Evolutionary conservation across 106 monocot genomes (phyloP).

Genomic region (Platanthera zijinensis): DNA sequence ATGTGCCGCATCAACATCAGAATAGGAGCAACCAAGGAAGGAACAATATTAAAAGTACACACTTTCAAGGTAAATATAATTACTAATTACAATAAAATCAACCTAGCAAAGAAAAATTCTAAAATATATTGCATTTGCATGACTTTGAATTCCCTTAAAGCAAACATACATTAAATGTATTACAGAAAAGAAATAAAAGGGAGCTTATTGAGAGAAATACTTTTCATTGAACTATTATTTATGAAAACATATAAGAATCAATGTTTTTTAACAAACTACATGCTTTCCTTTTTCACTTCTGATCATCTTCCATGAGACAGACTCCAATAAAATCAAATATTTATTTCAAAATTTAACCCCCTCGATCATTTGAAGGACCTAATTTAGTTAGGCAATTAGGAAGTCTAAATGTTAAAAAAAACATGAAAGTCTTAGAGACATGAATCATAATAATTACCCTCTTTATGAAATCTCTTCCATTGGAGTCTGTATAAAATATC

Average conservation of each 20-base stretch:
- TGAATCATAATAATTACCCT: constrained; percentile 33
- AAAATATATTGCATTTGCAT: too few relatives aligned
- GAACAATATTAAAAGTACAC: too few relatives aligned
- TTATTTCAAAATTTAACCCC: not conserved
- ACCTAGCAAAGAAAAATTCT: too few relatives aligned
- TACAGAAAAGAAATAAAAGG: not conserved
- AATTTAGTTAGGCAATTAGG: not conserved
- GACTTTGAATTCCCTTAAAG: too few relatives aligned
- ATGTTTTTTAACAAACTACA: not conserved
- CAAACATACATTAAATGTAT: too few relatives aligned
- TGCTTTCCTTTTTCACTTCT: not conserved
- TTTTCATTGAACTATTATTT: not conserved
- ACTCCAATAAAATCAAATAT: not conserved
- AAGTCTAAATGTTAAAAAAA: not conserved
- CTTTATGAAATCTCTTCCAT: constrained; percentile 81
- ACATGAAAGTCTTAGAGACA: not conserved
- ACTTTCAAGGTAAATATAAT: too few relatives aligned
- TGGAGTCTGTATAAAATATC: constrained; percentile 72
- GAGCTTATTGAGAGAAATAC: not conserved
- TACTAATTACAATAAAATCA: too few relatives aligned
- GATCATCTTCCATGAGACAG: not conserved
- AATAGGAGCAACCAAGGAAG: too few relatives aligned
- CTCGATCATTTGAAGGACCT: not conserved
- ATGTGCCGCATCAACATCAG: too few relatives aligned
- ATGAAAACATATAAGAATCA: not conserved